Conservation (phyloP, 805 yeast genomes). For the Ogataea pini region DNA sequence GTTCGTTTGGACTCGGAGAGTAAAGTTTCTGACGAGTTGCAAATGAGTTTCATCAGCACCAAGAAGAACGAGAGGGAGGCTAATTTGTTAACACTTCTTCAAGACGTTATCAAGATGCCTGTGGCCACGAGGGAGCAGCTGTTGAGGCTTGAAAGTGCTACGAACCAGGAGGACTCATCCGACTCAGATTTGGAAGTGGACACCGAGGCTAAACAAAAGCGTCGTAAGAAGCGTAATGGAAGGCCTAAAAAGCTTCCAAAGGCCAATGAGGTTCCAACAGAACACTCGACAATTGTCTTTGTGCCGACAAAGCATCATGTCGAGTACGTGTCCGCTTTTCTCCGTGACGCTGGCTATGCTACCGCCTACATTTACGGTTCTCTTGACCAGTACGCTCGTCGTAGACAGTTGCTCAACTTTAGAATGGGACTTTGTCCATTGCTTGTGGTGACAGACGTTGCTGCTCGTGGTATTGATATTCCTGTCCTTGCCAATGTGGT, state of each 20-base stretch:
- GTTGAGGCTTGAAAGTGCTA: constrained; percentile 49
- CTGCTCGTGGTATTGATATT: constrained; percentile 98
- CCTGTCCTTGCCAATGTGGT: constrained; percentile 94
- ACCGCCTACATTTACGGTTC: constrained; percentile 91
- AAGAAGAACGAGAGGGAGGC: constrained; percentile 91
- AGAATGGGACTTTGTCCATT: constrained; percentile 79
- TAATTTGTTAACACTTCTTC: constrained; percentile 70
- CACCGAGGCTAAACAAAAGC: constrained; percentile 32
- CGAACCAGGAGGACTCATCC: constrained; percentile 49
- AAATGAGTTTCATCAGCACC: constrained; percentile 82
- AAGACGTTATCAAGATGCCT: constrained; percentile 84
- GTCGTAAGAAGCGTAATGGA: constrained; percentile 38
- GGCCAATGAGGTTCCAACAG: constrained; percentile 83
- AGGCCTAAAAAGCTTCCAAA: constrained; percentile 62
- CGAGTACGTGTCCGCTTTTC: constrained; percentile 74
- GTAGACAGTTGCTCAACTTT: constrained; percentile 81
- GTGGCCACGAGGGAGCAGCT: constrained; percentile 71
- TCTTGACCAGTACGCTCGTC: constrained; percentile 92
- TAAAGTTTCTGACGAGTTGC: constrained; percentile 85
- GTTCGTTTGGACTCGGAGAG: constrained; percentile 92
- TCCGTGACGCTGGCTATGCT: constrained; percentile 80
- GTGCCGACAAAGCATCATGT: constrained; percentile 98
- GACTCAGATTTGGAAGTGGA: constrained; percentile 53
- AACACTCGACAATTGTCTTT: constrained; percentile 84
- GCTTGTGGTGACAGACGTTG: constrained; percentile 97